phyloP scores from a whole-genome alignment of 2,329 filamentous ascomycete species.

The Phaeosphaeria sp. region DNA sequence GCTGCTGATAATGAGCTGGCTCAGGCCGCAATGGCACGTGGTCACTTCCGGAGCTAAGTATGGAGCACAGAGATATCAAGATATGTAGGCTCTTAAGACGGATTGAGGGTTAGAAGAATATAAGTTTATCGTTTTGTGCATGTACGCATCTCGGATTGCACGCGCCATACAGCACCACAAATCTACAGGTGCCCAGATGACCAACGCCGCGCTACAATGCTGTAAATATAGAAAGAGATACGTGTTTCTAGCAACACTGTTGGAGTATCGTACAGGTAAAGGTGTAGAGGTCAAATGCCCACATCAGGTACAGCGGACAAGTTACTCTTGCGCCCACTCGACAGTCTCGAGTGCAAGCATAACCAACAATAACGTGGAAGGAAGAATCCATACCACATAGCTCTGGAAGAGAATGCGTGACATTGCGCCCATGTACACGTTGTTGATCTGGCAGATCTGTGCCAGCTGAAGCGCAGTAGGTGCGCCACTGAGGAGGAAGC shows the following conservation, averaged over 20 bases:
- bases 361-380: slow-evolving; percentile 88
- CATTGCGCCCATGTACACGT: slow-evolving; percentile 95
- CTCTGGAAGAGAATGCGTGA: slow-evolving; percentile 92
- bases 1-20: background rate
- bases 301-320: background rate
- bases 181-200: background rate
- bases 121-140: background rate
- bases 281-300: background rate
- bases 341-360: slow-evolving; percentile 91
- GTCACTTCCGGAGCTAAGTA: background rate
- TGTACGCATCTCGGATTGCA: background rate
- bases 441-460: slow-evolving; percentile 98
- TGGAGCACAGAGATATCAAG: background rate
- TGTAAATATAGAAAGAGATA: background rate
- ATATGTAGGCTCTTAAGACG: background rate
- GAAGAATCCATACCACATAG: slow-evolving; percentile 96
- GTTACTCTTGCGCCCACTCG: slow-evolving; percentile 72
- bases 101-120: background rate
- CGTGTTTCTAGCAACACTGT: background rate
- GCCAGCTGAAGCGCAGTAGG: slow-evolving; percentile 93
- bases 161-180: background rate
- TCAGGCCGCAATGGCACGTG: background rate
- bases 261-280: slow-evolving; percentile 6
- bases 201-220: slow-evolving; percentile 20
- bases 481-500: slow-evolving; percentile 92